A percentile compares a stretch with the other conserved stretches of the same genome.
phyloP scores from a whole-genome alignment of 176 grass and related monocot genomes.

The Neostapfia colusana region DNA sequence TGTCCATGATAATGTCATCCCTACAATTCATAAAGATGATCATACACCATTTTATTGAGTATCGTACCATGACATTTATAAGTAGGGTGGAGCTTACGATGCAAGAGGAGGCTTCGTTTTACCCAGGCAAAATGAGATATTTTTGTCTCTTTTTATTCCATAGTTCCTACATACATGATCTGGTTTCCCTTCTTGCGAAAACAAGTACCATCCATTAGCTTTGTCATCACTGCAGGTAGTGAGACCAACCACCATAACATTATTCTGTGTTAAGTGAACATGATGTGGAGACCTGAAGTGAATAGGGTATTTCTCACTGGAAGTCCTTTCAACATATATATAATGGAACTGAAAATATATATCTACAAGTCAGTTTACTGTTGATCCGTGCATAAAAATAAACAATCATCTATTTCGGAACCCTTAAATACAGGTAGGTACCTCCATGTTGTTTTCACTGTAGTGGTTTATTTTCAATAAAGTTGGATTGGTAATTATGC shows the following conservation, averaged over 20 bases:
- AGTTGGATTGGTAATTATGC: slow-evolving; percentile 73
- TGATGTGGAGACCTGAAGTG: slow-evolving; percentile 22
- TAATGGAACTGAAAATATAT: slow-evolving; percentile 60
- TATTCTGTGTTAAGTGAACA: slow-evolving; percentile 37
- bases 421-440: slow-evolving; percentile 33
- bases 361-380: slow-evolving; percentile 31
- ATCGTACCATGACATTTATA: slow-evolving; percentile 10
- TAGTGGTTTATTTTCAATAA: slow-evolving; percentile 84
- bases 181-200: slow-evolving; percentile 44
- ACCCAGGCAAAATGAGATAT: slow-evolving; percentile 55
- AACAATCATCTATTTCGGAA: background rate
- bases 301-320: slow-evolving; percentile 25
- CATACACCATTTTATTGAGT: background rate
- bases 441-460: slow-evolving; percentile 83
- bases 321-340: slow-evolving; percentile 47
- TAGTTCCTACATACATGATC: slow-evolving; percentile 65
- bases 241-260: slow-evolving; percentile 48
- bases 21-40: slow-evolving; percentile 38
- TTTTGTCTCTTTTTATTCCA: slow-evolving; percentile 34
- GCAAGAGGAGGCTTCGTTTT: slow-evolving; percentile 49
- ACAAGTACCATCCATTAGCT: slow-evolving; percentile 67
- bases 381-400: slow-evolving; percentile 13
- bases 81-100: slow-evolving; percentile 45
- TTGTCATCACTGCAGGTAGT: slow-evolving; percentile 53
- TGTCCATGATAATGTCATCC: slow-evolving; percentile 32